phyloP scores from a whole-genome alignment of 2,329 filamentous ascomycete genomes.

The Ophiocordyceps camponoti-saundersi region DNA sequence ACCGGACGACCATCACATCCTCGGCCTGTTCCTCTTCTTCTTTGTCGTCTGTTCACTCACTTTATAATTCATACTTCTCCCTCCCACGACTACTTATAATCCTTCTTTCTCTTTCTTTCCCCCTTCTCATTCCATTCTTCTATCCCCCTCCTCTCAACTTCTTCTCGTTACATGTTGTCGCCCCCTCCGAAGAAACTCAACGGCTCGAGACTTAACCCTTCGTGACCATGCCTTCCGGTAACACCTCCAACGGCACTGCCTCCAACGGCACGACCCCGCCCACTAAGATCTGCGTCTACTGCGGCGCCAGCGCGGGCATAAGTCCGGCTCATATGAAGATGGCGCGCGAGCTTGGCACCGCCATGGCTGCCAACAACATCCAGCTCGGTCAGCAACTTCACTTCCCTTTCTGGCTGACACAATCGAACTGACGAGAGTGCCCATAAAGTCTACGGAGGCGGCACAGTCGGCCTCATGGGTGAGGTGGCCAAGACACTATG shows the following conservation, averaged over 20 bases:
- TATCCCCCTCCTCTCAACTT: background rate
- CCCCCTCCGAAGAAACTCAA: background rate
- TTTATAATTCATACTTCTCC: background rate
- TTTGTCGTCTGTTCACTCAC: background rate
- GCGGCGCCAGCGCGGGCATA: conserved; percentile 62
- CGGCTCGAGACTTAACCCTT: background rate
- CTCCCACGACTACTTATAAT: background rate
- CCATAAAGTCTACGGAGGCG: conserved; percentile 69
- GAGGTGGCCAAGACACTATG: conserved; percentile 79
- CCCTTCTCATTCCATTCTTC: background rate
- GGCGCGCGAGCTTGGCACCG: conserved; percentile 55
- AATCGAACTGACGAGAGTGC: background rate
- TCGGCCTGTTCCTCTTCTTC: background rate
- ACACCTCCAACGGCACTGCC: background rate
- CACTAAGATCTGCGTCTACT: conserved; percentile 83
- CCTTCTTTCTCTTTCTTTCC: background rate
- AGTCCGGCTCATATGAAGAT: conserved; percentile 61
- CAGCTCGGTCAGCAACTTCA: conserved; percentile 38
- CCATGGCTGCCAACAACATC: conserved; percentile 62
- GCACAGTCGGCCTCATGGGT: conserved; percentile 90
- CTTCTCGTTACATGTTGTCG: background rate
- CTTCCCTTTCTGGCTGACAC: background rate
- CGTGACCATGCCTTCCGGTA: background rate
- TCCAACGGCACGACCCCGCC: conserved; percentile 18
- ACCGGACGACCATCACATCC: background rate